Conservation (phyloP, 208 protist genomes). For the Paratrypanosoma confusum region DNA sequence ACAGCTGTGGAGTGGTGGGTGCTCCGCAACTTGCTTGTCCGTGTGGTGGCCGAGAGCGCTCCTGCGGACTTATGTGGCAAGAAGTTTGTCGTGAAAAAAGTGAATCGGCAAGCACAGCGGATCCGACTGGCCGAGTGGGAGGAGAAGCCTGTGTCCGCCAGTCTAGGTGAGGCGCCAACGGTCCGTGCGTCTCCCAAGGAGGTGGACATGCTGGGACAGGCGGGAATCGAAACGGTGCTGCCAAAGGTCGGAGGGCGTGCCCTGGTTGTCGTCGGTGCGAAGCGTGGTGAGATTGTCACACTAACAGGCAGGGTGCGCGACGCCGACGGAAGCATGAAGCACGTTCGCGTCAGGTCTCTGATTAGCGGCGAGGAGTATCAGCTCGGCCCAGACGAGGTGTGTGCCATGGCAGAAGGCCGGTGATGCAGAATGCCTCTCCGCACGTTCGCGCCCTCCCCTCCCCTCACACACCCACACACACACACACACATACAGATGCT, state of each 20-base stretch:
- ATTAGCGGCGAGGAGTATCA: too few relatives aligned
- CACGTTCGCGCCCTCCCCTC: too few relatives aligned
- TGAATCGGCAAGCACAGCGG: constrained; percentile 29
- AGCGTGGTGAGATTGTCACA: constrained; percentile 46
- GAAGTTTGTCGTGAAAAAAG: constrained; percentile 47
- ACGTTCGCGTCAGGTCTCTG: too few relatives aligned
- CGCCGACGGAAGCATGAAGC: constrained; percentile 15
- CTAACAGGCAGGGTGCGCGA: constrained; percentile 27
- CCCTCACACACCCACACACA: too few relatives aligned
- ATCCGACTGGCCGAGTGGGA: constrained; percentile 28
- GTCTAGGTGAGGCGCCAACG: neutral
- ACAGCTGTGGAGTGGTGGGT: constrained; percentile 51
- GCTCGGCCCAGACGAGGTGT: too few relatives aligned
- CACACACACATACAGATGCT: too few relatives aligned
- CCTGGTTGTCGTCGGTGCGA: constrained; percentile 46
- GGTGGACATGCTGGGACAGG: constrained; percentile 49
- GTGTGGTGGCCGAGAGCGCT: constrained; percentile 40
- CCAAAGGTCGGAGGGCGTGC: constrained; percentile 48
- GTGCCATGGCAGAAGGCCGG: too few relatives aligned
- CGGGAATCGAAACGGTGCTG: constrained; percentile 60
- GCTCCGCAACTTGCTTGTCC: constrained; percentile 52
- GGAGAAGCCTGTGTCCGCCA: neutral
- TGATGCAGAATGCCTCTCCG: too few relatives aligned
- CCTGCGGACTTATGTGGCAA: constrained; percentile 43
- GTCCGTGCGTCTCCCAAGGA: neutral